Base-by-base conservation (phyloP, 1,284 basidiomycete genomes). In the Stygiomarasmius scandens region DNA sequence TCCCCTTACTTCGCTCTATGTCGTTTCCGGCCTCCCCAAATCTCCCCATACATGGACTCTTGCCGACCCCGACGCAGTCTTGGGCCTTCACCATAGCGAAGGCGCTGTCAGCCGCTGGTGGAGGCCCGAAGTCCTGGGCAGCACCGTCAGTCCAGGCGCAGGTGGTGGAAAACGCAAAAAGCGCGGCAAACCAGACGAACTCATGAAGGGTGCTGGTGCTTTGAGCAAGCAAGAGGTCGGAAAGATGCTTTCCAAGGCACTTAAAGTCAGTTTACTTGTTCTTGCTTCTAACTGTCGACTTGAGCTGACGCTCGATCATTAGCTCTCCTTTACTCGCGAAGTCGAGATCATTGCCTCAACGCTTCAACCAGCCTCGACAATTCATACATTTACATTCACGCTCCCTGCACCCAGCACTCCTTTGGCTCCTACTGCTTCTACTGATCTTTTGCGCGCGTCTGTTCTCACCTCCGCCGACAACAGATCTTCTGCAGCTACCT, bases 301-400 rank as follows among this genome's bases (percentile, higher is more conserved):
- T 45, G 47, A 29, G 14, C 22, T 49, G 32, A 49, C 14, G 32
- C 25, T 45, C 8, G 34, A 47, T 52, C 12, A 12, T 6, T 63
- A 91, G 90, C 85, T 93, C 50, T 91, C 91, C 16, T 95, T 96
- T 73, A 88, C 93, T 23, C 89, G 92, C 54, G 94, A 96, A 75
- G 92, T 98, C 50, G 96, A 98, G 70, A 91, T 98, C 61, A 89
- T 97, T 69, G 92, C 94, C 16, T 94, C 94, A 14, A 93, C 92
- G 0, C 81, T 96, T 8, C 91, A 95, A 64, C 95, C 95, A 3
- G 89, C 93, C 1, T 93, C 92, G 19, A 96, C 95, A 16, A 90
- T 95, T 49, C 95, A 98, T 74, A 90, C 88, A 0, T 98, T 98
- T 74, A 91, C 92, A 3, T 98, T 98, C 67, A 87, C 80, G 25